Percentiles rank a stretch among this genome's conserved stretches.
phyloP scores from a whole-genome alignment of 768 basidiomycete species.

The Asterophora lycoperdoides region DNA sequence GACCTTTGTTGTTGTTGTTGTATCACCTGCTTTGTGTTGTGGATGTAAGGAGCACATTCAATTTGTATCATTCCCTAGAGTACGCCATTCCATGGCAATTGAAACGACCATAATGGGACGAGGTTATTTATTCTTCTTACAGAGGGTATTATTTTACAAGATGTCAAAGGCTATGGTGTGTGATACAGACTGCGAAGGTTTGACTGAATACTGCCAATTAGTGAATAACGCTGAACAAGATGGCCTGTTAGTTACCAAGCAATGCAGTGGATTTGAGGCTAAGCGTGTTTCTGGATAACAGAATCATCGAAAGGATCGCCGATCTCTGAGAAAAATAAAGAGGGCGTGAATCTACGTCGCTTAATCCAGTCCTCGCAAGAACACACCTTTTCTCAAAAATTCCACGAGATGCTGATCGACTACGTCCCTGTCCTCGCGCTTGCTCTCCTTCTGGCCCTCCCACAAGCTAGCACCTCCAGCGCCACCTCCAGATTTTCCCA shows the following conservation, averaged over 20 bases:
- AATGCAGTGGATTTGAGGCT: slow-evolving; percentile 8
- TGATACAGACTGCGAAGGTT: neutral
- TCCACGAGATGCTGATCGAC: slow-evolving; percentile 48
- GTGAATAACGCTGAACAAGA: too few relatives aligned
- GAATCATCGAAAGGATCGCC: slow-evolving; percentile 52
- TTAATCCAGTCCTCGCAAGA: neutral
- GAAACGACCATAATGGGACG: too few relatives aligned
- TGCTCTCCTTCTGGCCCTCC: slow-evolving; percentile 33
- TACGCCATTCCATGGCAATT: slow-evolving; percentile 2
- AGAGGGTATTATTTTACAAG: neutral
- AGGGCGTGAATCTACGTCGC: slow-evolving; percentile 1
- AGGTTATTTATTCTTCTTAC: neutral
- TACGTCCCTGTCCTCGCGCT: slow-evolving; percentile 54
- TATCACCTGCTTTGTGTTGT: slow-evolving; percentile 4
- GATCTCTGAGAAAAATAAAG: slow-evolving; percentile 34
- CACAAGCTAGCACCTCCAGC: slow-evolving; percentile 18
- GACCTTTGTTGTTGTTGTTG: slow-evolving; percentile 16
- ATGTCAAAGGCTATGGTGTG: too few relatives aligned
- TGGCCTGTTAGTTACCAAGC: neutral
- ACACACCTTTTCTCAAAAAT: slow-evolving; percentile 49
- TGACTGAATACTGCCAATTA: too few relatives aligned
- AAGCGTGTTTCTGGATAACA: slow-evolving; percentile 21
- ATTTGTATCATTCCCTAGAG: slow-evolving; percentile 5
- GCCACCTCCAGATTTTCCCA: slow-evolving; percentile 21
- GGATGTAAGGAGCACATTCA: slow-evolving; percentile 8